Base-by-base conservation (phyloP, 1,139 yeast species). In the Scheffersomyces stambukii region DNA sequence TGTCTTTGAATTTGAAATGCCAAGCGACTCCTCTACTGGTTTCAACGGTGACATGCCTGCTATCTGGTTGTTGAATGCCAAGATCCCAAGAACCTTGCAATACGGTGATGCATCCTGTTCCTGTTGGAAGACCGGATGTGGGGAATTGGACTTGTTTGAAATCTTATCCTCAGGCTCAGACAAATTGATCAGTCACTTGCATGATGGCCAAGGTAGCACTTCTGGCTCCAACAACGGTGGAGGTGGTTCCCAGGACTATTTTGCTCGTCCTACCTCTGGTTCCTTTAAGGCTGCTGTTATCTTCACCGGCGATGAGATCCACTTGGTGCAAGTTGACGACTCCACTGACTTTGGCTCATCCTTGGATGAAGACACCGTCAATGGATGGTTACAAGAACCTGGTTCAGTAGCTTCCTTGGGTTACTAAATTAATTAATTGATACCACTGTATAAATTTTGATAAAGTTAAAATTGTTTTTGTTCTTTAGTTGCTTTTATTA, bases 281-380 rank as follows among this genome's bases (percentile, higher is more conserved):
- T 68, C 94, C 30, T 66, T 89, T 70, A 86, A 83, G 67, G 96
- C 94, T 46, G 97, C 96, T 41, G 96, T 77, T 40, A 65, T 89
- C 46, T 89, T 91, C 61, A 45, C 57, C 24, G 71, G 77, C 45
- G 48, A 64, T 27, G 60, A 67, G 30, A 66, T 85, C 42, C 71
- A 75, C 48, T 62, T 85, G 50, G 73, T 77, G 41, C 63, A 69
- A 43, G 75, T 86, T 36, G 74, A 70, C 50, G 54, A 54, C 41
- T 60, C 65, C 38, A 33, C 38, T 12, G 17, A 26, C 19, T 83
- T 86, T 50, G 73, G 63, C 40, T 47, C 76, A 14, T 56, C 75
- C 16, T 63, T 86, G 44, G 61, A 70, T 40, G 57, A 70, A 23
- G 62, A 59, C 29, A 71, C 79, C 25, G 83, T 82, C 35, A 43